Evolutionary conservation across 1,284 basidiomycete genomes (phyloP).

Genomic region (Phylloporus gajari): DNA sequence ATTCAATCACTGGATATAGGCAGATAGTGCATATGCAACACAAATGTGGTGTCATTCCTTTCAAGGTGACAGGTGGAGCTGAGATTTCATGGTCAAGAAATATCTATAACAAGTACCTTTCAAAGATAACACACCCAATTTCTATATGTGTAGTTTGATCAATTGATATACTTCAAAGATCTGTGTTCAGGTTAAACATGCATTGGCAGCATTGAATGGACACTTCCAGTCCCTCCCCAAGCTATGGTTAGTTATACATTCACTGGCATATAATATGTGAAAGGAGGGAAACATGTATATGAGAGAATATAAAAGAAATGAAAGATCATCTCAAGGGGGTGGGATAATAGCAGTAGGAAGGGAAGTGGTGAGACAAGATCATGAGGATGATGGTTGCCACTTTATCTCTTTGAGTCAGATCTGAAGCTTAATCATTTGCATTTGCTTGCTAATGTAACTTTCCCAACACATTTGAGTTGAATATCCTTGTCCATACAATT

Average conservation of each 20-base stretch:
- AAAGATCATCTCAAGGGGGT: no score
- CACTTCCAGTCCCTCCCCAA: neutral
- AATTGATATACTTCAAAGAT: no score
- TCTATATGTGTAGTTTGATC: no score
- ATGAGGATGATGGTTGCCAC: no score
- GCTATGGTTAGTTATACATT: neutral
- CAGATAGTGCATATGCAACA: neutral
- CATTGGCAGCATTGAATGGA: neutral
- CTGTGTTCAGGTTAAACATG: neutral
- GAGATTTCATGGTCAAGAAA: neutral
- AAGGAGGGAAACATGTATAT: no score
- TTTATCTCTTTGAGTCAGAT: neutral
- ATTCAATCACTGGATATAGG: neutral
- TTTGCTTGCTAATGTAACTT: neutral
- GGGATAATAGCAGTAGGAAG: no score
- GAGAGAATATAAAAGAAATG: no score
- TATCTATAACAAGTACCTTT: neutral
- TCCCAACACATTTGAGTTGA: no score
- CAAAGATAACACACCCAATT: neutral
- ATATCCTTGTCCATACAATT: neutral
- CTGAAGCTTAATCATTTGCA: neutral
- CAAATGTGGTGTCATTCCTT: neutral
- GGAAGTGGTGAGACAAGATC: no score
- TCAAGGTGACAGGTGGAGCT: neutral
- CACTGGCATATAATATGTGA: no score